These are phyloP conservation scores for Pythium insidiosum DNA, from an alignment of 352 stramenopile genomes.

Conservation along the genomic window DNA sequence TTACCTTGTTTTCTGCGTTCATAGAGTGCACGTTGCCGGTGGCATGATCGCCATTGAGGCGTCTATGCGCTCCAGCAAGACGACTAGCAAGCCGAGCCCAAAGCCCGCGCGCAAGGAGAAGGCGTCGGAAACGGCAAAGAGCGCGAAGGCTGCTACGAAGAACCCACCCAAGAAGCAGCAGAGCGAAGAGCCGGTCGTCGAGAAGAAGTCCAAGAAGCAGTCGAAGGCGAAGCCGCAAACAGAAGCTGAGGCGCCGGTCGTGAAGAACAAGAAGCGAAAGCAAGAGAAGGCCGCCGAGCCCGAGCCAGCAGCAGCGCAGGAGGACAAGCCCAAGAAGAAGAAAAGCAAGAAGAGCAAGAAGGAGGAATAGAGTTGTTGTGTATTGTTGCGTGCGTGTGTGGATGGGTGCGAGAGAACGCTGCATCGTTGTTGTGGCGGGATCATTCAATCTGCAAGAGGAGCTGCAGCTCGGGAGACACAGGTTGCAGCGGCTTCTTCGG, in stretches of 20 bases:
- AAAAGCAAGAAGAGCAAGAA: slow-evolving; percentile 25
- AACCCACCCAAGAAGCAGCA: slow-evolving; percentile 8
- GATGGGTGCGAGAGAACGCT: no score
- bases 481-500: slow-evolving; percentile 30
- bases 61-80: slow-evolving; percentile 39
- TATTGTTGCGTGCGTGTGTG: no score
- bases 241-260: slow-evolving; percentile 2
- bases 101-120: no score
- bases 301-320: slow-evolving; percentile 18
- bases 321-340: slow-evolving; percentile 18
- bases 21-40: slow-evolving; percentile 57
- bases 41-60: slow-evolving; percentile 79
- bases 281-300: slow-evolving; percentile 17
- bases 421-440: no score
- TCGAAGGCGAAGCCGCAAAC: slow-evolving; percentile 3
- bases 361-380: slow-evolving; percentile 32
- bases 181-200: slow-evolving; percentile 22
- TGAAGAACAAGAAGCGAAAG: slow-evolving; percentile 22
- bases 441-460: slow-evolving; percentile 30
- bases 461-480: slow-evolving; percentile 25
- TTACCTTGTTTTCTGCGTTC: no score
- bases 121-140: no score
- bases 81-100: no score
- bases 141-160: slow-evolving; percentile 14
- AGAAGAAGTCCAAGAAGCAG: slow-evolving; percentile 11